These are phyloP conservation scores for Phaffomyces antillensis DNA, from an alignment of 805 yeast genomes.

Conservation along the genomic window DNA sequence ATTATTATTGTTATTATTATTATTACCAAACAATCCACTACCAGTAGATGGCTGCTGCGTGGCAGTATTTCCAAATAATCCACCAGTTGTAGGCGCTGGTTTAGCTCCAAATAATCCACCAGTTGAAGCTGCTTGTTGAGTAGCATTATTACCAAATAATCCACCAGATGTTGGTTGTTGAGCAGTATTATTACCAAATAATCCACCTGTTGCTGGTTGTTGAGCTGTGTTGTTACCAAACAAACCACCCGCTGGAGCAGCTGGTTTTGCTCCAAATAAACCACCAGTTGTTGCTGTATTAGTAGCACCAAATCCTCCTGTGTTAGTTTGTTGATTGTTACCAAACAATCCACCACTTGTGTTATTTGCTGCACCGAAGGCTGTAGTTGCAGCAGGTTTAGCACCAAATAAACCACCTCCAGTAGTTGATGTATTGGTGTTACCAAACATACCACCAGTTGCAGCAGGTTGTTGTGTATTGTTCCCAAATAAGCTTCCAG, in stretches of 20 bases:
- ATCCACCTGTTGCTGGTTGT: slow-evolving; percentile 21
- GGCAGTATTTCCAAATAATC: slow-evolving; percentile 32
- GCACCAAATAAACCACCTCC: slow-evolving; percentile 23
- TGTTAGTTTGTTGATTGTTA: slow-evolving; percentile 16
- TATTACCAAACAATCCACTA: slow-evolving; percentile 37
- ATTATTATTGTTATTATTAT: background rate
- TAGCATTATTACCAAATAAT: slow-evolving; percentile 27
- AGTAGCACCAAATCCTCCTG: slow-evolving; percentile 18
- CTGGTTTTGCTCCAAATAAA: slow-evolving; percentile 14
- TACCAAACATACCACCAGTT: slow-evolving; percentile 19
- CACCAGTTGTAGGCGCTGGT: slow-evolving; percentile 15
- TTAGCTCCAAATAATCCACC: slow-evolving; percentile 25
- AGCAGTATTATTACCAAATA: slow-evolving; percentile 30
- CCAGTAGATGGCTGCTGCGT: slow-evolving; percentile 11
- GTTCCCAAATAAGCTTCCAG: slow-evolving; percentile 10
- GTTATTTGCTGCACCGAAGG: slow-evolving; percentile 5
- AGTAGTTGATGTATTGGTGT: slow-evolving; percentile 14
- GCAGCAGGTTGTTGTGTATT: slow-evolving; percentile 1
- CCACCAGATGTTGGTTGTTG: slow-evolving; percentile 22
- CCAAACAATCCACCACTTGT: slow-evolving; percentile 28
- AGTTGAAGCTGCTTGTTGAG: slow-evolving; percentile 16
- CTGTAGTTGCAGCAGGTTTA: slow-evolving; percentile 1
- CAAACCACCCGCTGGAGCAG: slow-evolving; percentile 6
- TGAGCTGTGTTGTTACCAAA: slow-evolving; percentile 16
- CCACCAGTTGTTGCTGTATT: slow-evolving; percentile 2